phyloP scores from a whole-genome alignment of 2,329 filamentous ascomycete species.

The Chalaropsis ovoidea region DNA sequence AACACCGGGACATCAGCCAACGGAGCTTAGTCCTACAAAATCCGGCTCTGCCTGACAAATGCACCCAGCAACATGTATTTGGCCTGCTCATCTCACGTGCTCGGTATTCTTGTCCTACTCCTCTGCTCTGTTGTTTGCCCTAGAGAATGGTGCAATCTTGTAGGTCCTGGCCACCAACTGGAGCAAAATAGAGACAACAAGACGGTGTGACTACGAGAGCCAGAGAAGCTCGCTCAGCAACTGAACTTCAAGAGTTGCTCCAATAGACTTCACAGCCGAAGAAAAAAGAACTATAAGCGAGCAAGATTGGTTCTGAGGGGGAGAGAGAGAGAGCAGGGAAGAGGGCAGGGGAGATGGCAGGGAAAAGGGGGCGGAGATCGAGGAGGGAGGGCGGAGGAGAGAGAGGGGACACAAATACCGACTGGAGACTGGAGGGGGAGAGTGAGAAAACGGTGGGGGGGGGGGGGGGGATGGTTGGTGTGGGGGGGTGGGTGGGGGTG shows the following conservation, averaged over 20 bases:
- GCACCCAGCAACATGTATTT: neutral
- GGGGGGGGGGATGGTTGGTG: neutral
- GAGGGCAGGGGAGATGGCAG: too few relatives aligned
- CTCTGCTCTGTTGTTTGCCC: neutral
- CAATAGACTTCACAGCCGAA: neutral
- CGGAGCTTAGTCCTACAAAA: neutral
- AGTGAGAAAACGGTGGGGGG: too few relatives aligned
- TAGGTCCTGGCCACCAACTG: neutral
- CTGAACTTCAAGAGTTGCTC: neutral
- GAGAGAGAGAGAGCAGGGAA: neutral
- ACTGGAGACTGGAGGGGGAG: neutral
- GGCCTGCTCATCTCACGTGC: neutral
- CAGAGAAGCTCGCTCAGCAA: neutral
- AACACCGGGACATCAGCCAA: neutral
- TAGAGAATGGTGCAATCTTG: neutral
- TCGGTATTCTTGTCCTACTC: neutral
- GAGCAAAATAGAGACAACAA: neutral
- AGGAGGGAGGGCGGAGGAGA: neutral
- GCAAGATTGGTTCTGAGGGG: neutral
- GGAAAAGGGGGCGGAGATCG: neutral
- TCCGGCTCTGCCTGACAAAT: neutral
- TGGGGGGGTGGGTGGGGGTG: too few relatives aligned
- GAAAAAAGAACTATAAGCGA: neutral
- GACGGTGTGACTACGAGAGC: slow-evolving; percentile 1
- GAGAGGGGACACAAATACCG: neutral